Evolutionary conservation across 352 stramenopile species (phyloP).

Genomic region (Phytophthora quininea): DNA sequence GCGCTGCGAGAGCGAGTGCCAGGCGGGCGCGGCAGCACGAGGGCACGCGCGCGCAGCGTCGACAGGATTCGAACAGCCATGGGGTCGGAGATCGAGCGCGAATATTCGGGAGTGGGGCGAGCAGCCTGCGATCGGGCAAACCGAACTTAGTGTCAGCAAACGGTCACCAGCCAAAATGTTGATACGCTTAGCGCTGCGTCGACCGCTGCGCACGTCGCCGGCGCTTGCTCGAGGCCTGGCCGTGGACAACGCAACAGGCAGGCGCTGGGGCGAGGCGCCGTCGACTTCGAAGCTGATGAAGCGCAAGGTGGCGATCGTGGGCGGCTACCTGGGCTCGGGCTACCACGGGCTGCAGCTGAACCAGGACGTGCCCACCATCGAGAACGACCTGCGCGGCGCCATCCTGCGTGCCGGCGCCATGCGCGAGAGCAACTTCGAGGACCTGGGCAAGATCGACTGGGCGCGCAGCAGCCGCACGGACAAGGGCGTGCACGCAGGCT

Average conservation of each 20-base stretch:
- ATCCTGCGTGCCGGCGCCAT: slow-evolving; percentile 86
- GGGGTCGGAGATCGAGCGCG: neutral
- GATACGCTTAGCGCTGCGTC: slow-evolving; percentile 28
- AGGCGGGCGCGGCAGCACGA: slow-evolving; percentile 26
- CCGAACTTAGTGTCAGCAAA: neutral
- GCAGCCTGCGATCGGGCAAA: neutral
- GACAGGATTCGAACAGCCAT: slow-evolving; percentile 71
- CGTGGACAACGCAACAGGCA: neutral
- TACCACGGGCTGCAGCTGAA: slow-evolving; percentile 86
- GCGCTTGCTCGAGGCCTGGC: slow-evolving; percentile 11
- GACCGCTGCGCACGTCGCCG: slow-evolving; percentile 17
- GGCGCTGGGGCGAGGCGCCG: slow-evolving; percentile 4
- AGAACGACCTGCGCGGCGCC: slow-evolving; percentile 79
- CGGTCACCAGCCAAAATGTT: slow-evolving; percentile 17
- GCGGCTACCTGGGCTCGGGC: slow-evolving; percentile 81
- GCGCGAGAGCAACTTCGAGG: slow-evolving; percentile 87
- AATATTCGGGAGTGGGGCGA: neutral
- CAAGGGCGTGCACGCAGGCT: slow-evolving; percentile 91
- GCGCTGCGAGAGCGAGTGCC: slow-evolving; percentile 48
- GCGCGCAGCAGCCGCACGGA: slow-evolving; percentile 90
- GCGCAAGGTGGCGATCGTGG: slow-evolving; percentile 89
- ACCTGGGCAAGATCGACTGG: slow-evolving; percentile 91
- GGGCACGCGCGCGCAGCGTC: slow-evolving; percentile 45
- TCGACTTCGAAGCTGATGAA: slow-evolving; percentile 62
- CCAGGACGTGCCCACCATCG: slow-evolving; percentile 82